Percentiles rank a stretch among this genome's conserved stretches.
phyloP scores from a whole-genome alignment of 495 filamentous ascomycete genomes.

The Aspergillus hancockii region DNA sequence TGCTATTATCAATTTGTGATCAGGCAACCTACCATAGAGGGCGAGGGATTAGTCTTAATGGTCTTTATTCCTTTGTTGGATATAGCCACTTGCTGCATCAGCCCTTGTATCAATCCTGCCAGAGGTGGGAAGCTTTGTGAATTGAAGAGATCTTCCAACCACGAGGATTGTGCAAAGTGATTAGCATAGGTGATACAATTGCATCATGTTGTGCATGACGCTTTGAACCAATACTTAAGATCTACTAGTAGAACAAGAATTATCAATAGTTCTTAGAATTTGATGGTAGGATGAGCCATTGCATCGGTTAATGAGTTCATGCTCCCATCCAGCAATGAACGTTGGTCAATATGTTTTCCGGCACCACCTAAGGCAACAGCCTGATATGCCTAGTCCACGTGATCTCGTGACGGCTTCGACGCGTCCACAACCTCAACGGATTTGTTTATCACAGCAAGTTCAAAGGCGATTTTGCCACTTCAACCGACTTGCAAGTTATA shows the following conservation, averaged over 20 bases:
- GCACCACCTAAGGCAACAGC: slow-evolving; percentile 10
- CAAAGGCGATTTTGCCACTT: slow-evolving; percentile 27
- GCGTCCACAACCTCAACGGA: slow-evolving; percentile 30
- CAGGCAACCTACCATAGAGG: neutral
- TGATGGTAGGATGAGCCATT: neutral
- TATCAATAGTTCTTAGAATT: neutral
- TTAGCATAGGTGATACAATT: neutral
- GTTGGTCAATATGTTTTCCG: too few species aligned
- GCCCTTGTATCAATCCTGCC: neutral
- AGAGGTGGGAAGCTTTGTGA: neutral
- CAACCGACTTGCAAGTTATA: slow-evolving; percentile 9
- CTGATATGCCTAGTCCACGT: slow-evolving; percentile 35
- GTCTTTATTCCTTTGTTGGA: neutral
- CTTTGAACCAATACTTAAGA: neutral
- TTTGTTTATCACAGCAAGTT: slow-evolving; percentile 18
- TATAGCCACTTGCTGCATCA: neutral
- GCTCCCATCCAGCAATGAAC: too few species aligned
- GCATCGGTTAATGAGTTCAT: too few species aligned
- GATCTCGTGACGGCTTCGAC: slow-evolving; percentile 43
- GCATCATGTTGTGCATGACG: neutral
- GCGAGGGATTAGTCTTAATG: neutral
- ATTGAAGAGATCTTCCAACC: neutral
- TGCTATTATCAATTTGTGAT: neutral
- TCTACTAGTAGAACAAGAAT: neutral
- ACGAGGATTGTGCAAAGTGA: neutral